Percentiles rank a stretch among this genome's conserved stretches.
phyloP scores from a whole-genome alignment of 108 stramenopile species.

The Cyclotella sp. region DNA sequence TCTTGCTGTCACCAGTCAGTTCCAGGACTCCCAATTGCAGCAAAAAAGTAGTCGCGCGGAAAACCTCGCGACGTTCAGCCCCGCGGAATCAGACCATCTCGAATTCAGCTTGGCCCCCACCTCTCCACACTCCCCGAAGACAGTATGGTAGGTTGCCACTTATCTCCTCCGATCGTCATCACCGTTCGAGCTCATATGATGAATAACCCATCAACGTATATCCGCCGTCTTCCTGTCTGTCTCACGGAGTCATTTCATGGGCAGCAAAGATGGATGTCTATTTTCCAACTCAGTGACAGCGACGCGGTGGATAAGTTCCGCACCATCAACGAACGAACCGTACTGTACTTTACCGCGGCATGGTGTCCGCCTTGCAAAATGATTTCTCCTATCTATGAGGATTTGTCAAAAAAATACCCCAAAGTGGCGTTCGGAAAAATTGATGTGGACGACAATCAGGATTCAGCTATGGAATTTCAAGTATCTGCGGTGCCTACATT shows the following conservation, averaged over 20 bases:
- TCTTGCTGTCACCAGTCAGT: too few species aligned
- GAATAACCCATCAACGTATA: constrained; percentile 13
- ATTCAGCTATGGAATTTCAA: constrained; percentile 70
- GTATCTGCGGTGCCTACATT: constrained; percentile 82
- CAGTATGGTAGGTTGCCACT: too few species aligned
- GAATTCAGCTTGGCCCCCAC: too few species aligned
- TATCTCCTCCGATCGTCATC: not conserved
- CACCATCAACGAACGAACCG: constrained; percentile 63
- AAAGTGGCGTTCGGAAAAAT: constrained; percentile 81
- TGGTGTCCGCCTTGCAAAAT: constrained; percentile 79
- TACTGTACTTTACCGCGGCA: constrained; percentile 82
- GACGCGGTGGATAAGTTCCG: constrained; percentile 78
- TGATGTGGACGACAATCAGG: constrained; percentile 80
- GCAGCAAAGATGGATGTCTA: constrained; percentile 67
- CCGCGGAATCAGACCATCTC: too few species aligned
- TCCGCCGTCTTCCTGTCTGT: constrained; percentile 19
- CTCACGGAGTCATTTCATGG: constrained; percentile 9
- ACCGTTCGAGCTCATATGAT: not conserved
- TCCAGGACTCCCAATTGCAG: too few species aligned
- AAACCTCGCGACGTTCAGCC: too few species aligned
- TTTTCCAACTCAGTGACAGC: constrained; percentile 61
- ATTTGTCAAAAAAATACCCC: constrained; percentile 68
- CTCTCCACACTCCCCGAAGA: too few species aligned
- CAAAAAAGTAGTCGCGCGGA: too few species aligned
- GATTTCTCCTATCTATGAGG: constrained; percentile 72